A percentile compares a stretch with the other conserved stretches of the same genome.
Evolutionary conservation across 192 early-diverging fungal species (phyloP).

Genomic region (Entophlyctis luteolus): DNA sequence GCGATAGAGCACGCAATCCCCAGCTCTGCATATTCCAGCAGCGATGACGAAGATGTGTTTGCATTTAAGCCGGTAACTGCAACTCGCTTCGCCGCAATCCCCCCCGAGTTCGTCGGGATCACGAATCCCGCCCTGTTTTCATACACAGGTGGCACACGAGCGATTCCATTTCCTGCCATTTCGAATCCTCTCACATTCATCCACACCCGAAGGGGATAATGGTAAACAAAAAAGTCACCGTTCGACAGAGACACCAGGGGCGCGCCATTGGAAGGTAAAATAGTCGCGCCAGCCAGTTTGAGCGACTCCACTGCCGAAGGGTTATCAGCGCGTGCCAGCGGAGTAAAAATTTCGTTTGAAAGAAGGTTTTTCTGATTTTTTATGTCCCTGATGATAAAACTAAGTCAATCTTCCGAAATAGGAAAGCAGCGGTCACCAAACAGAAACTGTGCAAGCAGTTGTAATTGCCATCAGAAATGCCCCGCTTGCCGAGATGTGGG

Average conservation of each 20-base stretch:
- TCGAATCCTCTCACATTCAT: slow-evolving; percentile 56
- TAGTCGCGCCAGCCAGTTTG: slow-evolving; percentile 50
- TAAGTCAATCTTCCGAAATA: not conserved
- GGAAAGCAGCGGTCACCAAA: slow-evolving; percentile 51
- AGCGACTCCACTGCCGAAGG: slow-evolving; percentile 25
- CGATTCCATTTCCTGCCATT: slow-evolving; percentile 1
- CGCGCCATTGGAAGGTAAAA: slow-evolving; percentile 56
- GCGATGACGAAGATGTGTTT: not conserved
- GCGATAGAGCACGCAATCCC: slow-evolving; percentile 50
- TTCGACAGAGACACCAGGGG: slow-evolving; percentile 62
- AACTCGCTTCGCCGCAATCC: too few species aligned
- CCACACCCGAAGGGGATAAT: slow-evolving; percentile 62
- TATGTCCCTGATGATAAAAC: slow-evolving; percentile 58
- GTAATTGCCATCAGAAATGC: slow-evolving; percentile 66
- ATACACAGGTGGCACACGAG: not conserved
- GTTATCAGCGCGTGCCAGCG: slow-evolving; percentile 53
- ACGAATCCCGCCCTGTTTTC: slow-evolving; percentile 13
- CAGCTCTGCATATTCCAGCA: slow-evolving; percentile 33
- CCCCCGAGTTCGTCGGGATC: not conserved
- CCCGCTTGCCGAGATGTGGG: slow-evolving; percentile 53
- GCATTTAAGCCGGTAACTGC: not conserved
- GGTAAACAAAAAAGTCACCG: slow-evolving; percentile 63
- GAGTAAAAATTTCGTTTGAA: slow-evolving; percentile 57
- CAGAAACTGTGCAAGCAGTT: slow-evolving; percentile 55
- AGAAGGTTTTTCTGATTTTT: slow-evolving; percentile 45